phyloP scores from a whole-genome alignment of 1,139 yeast genomes.

The Saccharomyces hybrid region DNA sequence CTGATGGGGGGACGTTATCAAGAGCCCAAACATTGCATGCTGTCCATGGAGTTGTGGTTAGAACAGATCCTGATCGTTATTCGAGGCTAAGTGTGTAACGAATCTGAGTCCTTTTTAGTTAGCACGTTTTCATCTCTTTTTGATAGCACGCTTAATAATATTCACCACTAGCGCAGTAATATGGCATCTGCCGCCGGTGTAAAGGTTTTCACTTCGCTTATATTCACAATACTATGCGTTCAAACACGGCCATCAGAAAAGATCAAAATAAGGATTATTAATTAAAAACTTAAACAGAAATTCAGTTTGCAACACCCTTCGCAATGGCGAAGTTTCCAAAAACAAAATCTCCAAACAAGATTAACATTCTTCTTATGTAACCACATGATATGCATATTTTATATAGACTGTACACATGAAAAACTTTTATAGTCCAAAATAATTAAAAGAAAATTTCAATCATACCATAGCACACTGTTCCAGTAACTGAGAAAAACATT shows the following conservation, averaged over 20 bases:
- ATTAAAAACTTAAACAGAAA: background rate
- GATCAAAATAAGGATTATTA: background rate
- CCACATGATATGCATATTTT: background rate
- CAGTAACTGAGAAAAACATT: constrained; percentile 35
- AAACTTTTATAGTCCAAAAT: background rate
- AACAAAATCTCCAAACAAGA: background rate
- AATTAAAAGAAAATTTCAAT: constrained; percentile 22
- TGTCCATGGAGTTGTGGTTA: constrained; percentile 11
- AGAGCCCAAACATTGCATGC: constrained; percentile 5
- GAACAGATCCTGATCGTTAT: constrained; percentile 1
- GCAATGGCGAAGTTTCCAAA: background rate
- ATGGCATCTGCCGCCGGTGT: background rate
- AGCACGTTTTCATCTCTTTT: background rate
- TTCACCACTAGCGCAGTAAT: background rate
- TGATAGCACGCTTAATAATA: background rate
- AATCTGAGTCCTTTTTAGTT: background rate
- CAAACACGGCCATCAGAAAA: background rate
- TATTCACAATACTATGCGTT: background rate
- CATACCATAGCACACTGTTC: constrained; percentile 43
- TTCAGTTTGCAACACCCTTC: background rate
- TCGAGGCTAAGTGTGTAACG: background rate
- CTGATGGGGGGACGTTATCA: background rate
- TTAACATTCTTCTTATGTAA: background rate
- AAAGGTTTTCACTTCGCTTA: background rate
- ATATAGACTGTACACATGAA: background rate